Base-by-base conservation (phyloP, 192 early-diverging fungal species). In the Linnemannia elongata region DNA sequence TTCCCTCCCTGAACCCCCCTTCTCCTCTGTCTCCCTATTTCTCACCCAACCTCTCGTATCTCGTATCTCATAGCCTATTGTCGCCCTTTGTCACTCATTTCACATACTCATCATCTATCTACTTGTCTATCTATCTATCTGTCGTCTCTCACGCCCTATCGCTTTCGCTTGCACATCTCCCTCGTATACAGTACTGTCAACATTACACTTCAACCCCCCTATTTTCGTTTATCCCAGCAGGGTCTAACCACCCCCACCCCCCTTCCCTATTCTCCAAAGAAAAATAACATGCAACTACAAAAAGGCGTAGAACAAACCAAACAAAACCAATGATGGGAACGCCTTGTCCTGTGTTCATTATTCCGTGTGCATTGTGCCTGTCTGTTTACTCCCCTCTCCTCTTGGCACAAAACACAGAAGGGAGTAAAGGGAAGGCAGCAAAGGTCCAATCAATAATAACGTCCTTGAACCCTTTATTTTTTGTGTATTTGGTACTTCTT, bases 71-170 rank as follows among this genome's bases (percentile, higher is more conserved):
- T 45, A 45, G 44, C 44, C 57, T 55, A 45, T 45, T 13, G 33
- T 7, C 60, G 10, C 30, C 60, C 60, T 66, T 66, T 66, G 60
- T 66, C 60, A 66, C 60, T 66, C 60, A 30, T 66, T 66, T 35
- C 60, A 66, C 60, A 33, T 33, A 35, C 27, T 66, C n/a, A 15
- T 33, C 27, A 30, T 66, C 60, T 35, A 66, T 60, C 55, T 60
- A 39, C 38, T 39, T 39, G 38, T 39, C 47, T 55, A 6, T 55
- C 57, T 45, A n/a, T 60, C 57, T 60, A 60, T 60, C 57, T 27
- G 22, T 55, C n/a, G 8, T 60, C 22, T n/a, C 57, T n/a, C 24
- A 9, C 55, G n/a, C 55, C 8, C n/a, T 60, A 2, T 60, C 55
- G 1, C 54, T 24, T 27, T 60, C 55, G 22, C n/a, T 27, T 27